phyloP scores from a whole-genome alignment of 768 basidiomycete genomes.

The Macrolepiota dolichaula region DNA sequence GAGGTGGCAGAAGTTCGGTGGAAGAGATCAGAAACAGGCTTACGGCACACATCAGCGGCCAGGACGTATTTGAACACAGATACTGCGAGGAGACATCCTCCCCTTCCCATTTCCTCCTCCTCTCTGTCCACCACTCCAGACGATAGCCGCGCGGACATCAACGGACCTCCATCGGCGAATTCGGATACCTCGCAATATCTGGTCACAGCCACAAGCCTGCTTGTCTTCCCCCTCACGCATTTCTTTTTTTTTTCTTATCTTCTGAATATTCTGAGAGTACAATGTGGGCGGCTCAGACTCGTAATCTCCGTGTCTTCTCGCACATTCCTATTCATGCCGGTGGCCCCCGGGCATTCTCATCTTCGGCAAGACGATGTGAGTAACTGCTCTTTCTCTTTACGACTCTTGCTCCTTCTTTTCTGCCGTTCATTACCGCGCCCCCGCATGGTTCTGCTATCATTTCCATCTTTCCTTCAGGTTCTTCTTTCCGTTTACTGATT shows the following conservation, averaged over 20 bases:
- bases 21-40: conserved; percentile 1
- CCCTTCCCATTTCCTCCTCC: not conserved
- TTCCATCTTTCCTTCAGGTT: not conserved
- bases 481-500: not conserved
- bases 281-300: conserved; percentile 4
- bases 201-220: not conserved
- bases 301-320: not conserved
- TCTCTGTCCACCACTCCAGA: not conserved
- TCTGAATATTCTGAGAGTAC: too few species aligned
- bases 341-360: not conserved
- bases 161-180: not conserved
- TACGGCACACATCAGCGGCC: not conserved
- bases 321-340: not conserved
- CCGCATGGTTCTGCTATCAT: not conserved
- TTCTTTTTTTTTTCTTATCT: too few species aligned
- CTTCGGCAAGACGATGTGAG: conserved; percentile 8
- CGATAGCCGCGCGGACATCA: too few species aligned
- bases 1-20: conserved; percentile 2
- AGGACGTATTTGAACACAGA: not conserved
- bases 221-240: too few species aligned
- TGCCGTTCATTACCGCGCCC: not conserved
- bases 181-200: not conserved
- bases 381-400: not conserved
- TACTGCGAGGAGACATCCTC: not conserved
- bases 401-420: not conserved